These are phyloP conservation scores for Bryoglossum gracile DNA, from an alignment of 495 filamentous ascomycete species.

Conservation along the genomic window DNA sequence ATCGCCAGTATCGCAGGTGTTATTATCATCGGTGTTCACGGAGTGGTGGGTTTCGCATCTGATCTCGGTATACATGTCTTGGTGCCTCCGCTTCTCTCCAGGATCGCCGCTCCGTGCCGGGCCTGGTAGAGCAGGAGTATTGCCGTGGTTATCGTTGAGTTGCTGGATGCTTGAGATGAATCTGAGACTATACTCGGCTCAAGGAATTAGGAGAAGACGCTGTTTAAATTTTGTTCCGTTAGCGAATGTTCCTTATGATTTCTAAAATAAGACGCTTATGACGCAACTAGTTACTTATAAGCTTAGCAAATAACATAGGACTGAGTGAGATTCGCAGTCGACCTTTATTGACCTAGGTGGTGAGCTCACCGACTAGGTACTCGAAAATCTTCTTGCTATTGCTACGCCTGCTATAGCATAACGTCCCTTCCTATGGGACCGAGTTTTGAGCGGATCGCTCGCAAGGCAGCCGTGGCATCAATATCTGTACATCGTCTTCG, in stretches of 20 bases:
- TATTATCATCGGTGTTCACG: slow-evolving; percentile 1
- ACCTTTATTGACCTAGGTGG: slow-evolving; percentile 13
- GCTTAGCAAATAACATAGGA: slow-evolving; percentile 9
- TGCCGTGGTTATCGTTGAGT: slow-evolving; percentile 4
- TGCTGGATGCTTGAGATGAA: slow-evolving; percentile 5
- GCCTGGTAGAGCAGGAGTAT: neutral
- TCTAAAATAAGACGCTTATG: slow-evolving; percentile 4
- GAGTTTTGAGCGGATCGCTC: too few relatives aligned
- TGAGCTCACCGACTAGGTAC: slow-evolving; percentile 15
- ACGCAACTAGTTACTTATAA: slow-evolving; percentile 3
- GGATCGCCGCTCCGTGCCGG: neutral
- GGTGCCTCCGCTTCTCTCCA: slow-evolving; percentile 7
- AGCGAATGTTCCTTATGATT: slow-evolving; percentile 13
- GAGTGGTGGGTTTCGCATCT: neutral
- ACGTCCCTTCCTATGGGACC: too few relatives aligned
- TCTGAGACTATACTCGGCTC: slow-evolving; percentile 5
- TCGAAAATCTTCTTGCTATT: slow-evolving; percentile 19
- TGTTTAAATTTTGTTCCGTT: slow-evolving; percentile 13
- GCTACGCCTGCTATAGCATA: slow-evolving; percentile 8
- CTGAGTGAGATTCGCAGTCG: slow-evolving; percentile 18
- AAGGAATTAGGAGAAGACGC: slow-evolving; percentile 4
- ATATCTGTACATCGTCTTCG: too few relatives aligned
- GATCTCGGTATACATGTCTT: slow-evolving; percentile 8
- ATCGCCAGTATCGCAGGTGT: slow-evolving; percentile 7
- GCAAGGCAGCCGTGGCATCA: too few relatives aligned